A percentile compares a stretch with the other conserved stretches of the same genome.
Evolutionary conservation across 345 rosid genomes (phyloP).

Genomic region (Diplotaxis tenuifolia): DNA sequence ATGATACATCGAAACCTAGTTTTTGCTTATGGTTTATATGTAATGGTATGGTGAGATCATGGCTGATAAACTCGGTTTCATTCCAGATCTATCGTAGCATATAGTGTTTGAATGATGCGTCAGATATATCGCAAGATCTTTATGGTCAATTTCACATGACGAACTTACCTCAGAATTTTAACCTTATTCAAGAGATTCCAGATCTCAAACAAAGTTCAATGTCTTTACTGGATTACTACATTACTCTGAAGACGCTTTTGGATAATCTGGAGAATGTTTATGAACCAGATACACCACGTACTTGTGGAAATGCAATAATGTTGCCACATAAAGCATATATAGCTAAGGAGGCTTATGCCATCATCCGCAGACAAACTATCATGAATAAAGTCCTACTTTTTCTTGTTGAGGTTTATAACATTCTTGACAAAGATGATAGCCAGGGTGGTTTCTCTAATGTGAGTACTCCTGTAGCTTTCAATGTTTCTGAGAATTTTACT

Average conservation of each 20-base stretch:
- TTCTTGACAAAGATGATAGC: not conserved
- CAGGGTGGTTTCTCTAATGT: not conserved
- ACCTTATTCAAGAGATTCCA: not conserved
- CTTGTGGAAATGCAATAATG: not conserved
- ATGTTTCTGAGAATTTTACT: no score
- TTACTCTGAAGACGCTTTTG: not conserved
- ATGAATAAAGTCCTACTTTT: not conserved
- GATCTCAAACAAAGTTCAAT: not conserved
- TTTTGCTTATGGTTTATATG: not conserved
- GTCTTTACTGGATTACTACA: not conserved
- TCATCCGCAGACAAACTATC: not conserved
- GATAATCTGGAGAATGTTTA: not conserved
- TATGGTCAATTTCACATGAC: not conserved
- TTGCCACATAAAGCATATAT: not conserved
- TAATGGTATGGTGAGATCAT: not conserved
- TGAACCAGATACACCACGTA: not conserved
- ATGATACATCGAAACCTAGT: no score
- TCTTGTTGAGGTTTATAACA: not conserved
- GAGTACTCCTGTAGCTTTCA: no score
- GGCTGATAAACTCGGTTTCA: not conserved
- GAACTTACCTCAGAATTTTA: not conserved
- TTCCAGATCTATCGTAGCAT: not conserved
- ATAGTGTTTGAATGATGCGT: not conserved
- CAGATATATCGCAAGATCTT: not conserved
- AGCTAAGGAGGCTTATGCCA: not conserved